Evolutionary conservation across 805 yeast species (phyloP).

Genomic region (Candida oleophila): DNA sequence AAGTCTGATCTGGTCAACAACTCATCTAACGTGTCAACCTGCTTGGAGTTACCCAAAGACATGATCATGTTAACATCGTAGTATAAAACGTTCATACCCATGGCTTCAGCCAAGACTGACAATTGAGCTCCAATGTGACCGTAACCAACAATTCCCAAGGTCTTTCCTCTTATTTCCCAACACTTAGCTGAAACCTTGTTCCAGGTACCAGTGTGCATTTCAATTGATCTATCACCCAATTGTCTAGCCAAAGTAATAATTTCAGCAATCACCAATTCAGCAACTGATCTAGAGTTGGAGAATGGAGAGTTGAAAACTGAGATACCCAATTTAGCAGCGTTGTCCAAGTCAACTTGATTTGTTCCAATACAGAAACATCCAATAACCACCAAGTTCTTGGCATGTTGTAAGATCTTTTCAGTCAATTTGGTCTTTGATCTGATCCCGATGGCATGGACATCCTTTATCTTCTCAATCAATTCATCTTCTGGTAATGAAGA

Average conservation of each 20-base stretch:
- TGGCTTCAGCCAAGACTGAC: constrained; percentile 93
- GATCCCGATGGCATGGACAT: constrained; percentile 96
- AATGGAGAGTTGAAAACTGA: constrained; percentile 98
- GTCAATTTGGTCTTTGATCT: constrained; percentile 94
- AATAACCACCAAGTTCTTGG: constrained; percentile 82
- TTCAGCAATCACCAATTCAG: constrained; percentile 95
- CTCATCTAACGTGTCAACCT: constrained; percentile 82
- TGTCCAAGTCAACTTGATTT: constrained; percentile 92
- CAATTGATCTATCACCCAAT: constrained; percentile 93
- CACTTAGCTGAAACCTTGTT: constrained; percentile 92
- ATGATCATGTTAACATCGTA: constrained; percentile 90
- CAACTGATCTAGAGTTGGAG: constrained; percentile 97
- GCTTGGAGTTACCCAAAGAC: constrained; percentile 96
- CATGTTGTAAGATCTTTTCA: constrained; percentile 74
- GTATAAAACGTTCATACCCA: constrained; percentile 96
- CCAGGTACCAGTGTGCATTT: constrained; percentile 96
- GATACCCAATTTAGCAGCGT: constrained; percentile 88
- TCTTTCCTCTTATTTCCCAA: constrained; percentile 99
- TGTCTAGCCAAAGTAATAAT: constrained; percentile 93
- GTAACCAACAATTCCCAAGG: constrained; percentile 94
- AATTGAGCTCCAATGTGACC: constrained; percentile 98
- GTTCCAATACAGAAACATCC: constrained; percentile 99
- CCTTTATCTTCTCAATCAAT: constrained; percentile 87
- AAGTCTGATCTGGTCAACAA: constrained; percentile 81
- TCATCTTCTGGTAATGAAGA: constrained; percentile 88